These are phyloP conservation scores for Globisporangium paroecandrum DNA, from an alignment of 352 stramenopile genomes.

Conservation along the genomic window DNA sequence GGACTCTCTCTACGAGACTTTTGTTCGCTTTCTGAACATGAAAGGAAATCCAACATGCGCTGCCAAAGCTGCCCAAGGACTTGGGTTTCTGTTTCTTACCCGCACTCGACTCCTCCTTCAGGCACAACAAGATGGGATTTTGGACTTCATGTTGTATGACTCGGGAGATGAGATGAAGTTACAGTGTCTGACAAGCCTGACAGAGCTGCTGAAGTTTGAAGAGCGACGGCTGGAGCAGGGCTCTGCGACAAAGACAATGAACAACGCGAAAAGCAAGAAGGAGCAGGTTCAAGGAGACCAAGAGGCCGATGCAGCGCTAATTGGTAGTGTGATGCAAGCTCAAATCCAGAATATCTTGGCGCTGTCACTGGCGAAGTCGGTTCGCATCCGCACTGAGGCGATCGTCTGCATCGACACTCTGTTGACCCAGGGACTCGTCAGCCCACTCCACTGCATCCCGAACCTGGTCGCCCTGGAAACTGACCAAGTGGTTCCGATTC, in stretches of 20 bases:
- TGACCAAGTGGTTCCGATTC: slow-evolving; percentile 61
- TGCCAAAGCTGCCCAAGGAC: slow-evolving; percentile 75
- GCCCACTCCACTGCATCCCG: slow-evolving; percentile 71
- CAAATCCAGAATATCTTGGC: slow-evolving; percentile 62
- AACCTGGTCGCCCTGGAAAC: slow-evolving; percentile 77
- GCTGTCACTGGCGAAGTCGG: slow-evolving; percentile 48
- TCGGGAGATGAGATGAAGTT: slow-evolving; percentile 45
- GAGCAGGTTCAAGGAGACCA: slow-evolving; percentile 84
- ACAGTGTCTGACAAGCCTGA: slow-evolving; percentile 75
- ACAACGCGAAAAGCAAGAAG: slow-evolving; percentile 60
- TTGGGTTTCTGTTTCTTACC: slow-evolving; percentile 77
- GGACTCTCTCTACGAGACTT: slow-evolving; percentile 60
- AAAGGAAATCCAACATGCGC: slow-evolving; percentile 41
- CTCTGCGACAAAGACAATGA: slow-evolving; percentile 31
- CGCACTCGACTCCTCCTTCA: slow-evolving; percentile 65
- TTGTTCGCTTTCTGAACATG: slow-evolving; percentile 43
- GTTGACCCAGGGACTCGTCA: slow-evolving; percentile 77
- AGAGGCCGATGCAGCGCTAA: slow-evolving; percentile 80
- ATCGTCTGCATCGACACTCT: slow-evolving; percentile 61
- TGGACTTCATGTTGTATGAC: slow-evolving; percentile 44
- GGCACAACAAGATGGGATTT: slow-evolving; percentile 65
- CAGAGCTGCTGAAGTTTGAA: slow-evolving; percentile 67
- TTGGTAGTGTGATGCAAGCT: slow-evolving; percentile 85
- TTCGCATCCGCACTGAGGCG: slow-evolving; percentile 66
- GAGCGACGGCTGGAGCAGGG: slow-evolving; percentile 65